Evolutionary conservation across 768 basidiomycete species (phyloP), one percentile per base, ranked within the genome.

Genomic region (Lactarius psammicola): DNA sequence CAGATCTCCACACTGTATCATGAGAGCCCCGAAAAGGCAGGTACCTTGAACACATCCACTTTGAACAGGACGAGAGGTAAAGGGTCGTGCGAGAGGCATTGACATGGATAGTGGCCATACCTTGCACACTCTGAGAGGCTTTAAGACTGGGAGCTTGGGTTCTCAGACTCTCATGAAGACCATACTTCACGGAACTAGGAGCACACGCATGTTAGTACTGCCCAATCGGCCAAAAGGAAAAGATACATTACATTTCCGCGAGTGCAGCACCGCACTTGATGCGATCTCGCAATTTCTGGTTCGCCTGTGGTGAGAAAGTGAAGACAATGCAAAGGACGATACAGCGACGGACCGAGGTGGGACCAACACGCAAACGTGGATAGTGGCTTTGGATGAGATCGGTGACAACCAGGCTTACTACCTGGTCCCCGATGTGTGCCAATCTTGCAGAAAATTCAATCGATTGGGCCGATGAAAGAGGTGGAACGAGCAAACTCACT

Each of bases 1-100:
- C 10, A 56, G 60, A 56, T 34, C 56, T 0, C 56, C 42, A 51
- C 9, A 17, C 9, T 3, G 11, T n/a, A 40, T 26, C 33, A 13
- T 34, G 53, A 17, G 36, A 30, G 33, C 10, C 23, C 23, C 20
- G 11, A 57, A 23, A 33, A 55, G 15, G 9, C 8, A 5, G 17
- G 33, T 59, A 67, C 66, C 62, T 67, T 67, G 33, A 67, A 67
- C 20, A 67, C 62, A 59, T 36, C 51, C 61, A 55, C 66, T 67
- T 56, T 20, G 7, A 17, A n/a, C 9, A 9, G 23, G 46, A 34
- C 4, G 18, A 42, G 15, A 20, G 2, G 40, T 56, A 5, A 55
- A 54, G 42, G 5, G 3, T n/a, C 38, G 17, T 10, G 23, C n/a
- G 0, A 20, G 18, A 20, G 33, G 20, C n/a, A 28, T 31, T 13